Conservation (phyloP, 2,329 filamentous ascomycete species). For the Rhytidhysteron rufulum region DNA sequence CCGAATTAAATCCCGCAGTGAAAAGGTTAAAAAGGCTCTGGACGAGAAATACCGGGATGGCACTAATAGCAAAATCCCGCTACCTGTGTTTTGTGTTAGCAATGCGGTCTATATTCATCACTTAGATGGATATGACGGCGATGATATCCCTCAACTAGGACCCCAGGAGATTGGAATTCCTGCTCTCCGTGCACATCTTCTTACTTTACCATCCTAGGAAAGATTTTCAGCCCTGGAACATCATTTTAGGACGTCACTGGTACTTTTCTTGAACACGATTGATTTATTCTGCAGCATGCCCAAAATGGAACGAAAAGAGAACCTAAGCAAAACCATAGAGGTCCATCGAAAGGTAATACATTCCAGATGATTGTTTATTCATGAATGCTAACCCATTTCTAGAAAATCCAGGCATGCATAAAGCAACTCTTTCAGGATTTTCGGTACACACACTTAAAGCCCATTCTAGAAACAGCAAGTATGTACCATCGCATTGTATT, state of each 20-base stretch:
- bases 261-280: constrained; percentile 12
- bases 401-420: background rate
- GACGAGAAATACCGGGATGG: constrained; percentile 10
- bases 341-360: constrained; percentile 6
- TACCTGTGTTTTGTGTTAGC: constrained; percentile 15
- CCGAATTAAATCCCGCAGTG: constrained; percentile 9
- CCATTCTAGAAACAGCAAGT: background rate
- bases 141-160: constrained; percentile 5
- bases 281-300: constrained; percentile 15
- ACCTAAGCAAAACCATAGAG: constrained; percentile 11
- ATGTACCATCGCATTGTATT: background rate
- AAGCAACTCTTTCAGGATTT: background rate
- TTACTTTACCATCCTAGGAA: constrained; percentile 10
- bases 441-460: background rate
- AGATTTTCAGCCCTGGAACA: constrained; percentile 5
- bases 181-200: constrained; percentile 9
- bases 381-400: background rate
- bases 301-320: constrained; percentile 11
- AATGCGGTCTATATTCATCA: constrained; percentile 17
- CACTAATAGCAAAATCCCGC: constrained; percentile 9
- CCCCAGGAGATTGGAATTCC: constrained; percentile 16
- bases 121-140: constrained; percentile 6
- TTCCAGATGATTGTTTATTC: background rate
- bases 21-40: constrained; percentile 6
- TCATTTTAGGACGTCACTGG: constrained; percentile 5